phyloP scores from a whole-genome alignment of 116 monocot species.

The Iris pallida region DNA sequence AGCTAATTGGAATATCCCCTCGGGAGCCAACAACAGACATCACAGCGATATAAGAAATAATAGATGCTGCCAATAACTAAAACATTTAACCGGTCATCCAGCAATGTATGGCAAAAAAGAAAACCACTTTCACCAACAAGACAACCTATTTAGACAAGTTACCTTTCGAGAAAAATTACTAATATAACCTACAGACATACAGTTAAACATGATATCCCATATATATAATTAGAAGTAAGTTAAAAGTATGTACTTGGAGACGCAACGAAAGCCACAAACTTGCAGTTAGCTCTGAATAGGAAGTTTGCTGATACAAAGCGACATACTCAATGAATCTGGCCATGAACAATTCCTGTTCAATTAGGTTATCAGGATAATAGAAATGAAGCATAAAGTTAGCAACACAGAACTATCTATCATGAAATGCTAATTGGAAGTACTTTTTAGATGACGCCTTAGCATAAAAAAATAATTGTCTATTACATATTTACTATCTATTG shows the following conservation, averaged over 20 bases:
- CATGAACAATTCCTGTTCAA: constrained; percentile 76
- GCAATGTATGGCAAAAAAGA: background rate
- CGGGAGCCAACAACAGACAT: constrained; percentile 64
- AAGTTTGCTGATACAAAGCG: constrained; percentile 71
- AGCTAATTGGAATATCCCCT: constrained; percentile 49
- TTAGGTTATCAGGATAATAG: background rate
- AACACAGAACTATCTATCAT: no score
- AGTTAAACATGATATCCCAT: background rate
- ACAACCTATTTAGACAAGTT: background rate
- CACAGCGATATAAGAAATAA: constrained; percentile 72
- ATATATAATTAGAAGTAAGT: constrained; percentile 4
- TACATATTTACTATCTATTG: no score
- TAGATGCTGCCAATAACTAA: constrained; percentile 81
- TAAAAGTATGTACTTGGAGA: constrained; percentile 59
- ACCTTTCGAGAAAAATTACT: background rate
- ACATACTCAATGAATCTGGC: constrained; percentile 64
- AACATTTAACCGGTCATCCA: constrained; percentile 23
- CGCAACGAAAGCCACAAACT: constrained; percentile 97
- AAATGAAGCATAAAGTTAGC: no score
- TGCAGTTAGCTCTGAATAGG: constrained; percentile 71
- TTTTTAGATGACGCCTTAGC: no score
- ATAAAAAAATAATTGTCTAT: no score
- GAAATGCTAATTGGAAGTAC: no score
- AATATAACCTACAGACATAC: background rate
- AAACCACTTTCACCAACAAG: background rate